Percentiles rank a stretch among this genome's conserved stretches.
Evolutionary conservation across 2,329 filamentous ascomycete species (phyloP).

Genomic region (Fusarium pilosicola): DNA sequence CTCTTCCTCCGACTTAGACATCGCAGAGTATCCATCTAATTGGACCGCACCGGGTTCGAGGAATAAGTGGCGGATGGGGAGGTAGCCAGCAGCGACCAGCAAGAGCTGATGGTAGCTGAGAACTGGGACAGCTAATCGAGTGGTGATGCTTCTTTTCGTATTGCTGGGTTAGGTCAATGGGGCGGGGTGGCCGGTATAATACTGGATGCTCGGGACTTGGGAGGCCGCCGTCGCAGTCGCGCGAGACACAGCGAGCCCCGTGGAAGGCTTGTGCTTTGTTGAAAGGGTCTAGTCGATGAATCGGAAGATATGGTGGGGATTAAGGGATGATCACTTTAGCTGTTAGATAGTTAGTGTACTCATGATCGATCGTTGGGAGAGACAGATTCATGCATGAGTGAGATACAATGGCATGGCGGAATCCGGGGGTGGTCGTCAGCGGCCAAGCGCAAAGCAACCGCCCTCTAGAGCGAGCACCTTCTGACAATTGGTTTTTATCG

Average conservation of each 20-base stretch:
- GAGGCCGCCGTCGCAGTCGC: slow-evolving; percentile 43
- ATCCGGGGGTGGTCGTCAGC: slow-evolving; percentile 37
- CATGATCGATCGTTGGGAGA: slow-evolving; percentile 36
- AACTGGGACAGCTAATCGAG: slow-evolving; percentile 20
- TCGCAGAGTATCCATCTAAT: slow-evolving; percentile 39
- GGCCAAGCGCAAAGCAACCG: background rate
- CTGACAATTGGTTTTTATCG: slow-evolving; percentile 31
- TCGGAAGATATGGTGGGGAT: slow-evolving; percentile 10
- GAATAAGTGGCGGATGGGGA: slow-evolving; percentile 20
- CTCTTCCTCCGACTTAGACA: slow-evolving; percentile 37
- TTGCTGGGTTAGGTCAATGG: slow-evolving; percentile 19
- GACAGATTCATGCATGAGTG: slow-evolving; percentile 20
- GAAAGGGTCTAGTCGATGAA: slow-evolving; percentile 8
- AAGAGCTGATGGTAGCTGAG: slow-evolving; percentile 31
- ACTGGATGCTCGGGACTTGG: slow-evolving; percentile 25
- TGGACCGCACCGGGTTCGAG: slow-evolving; percentile 11
- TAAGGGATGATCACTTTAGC: slow-evolving; percentile 18
- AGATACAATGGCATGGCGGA: slow-evolving; percentile 24
- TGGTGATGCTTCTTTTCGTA: slow-evolving; percentile 24
- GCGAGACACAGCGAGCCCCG: slow-evolving; percentile 27
- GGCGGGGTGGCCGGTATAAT: slow-evolving; percentile 36
- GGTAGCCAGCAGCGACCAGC: slow-evolving; percentile 35
- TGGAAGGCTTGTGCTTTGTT: slow-evolving; percentile 31
- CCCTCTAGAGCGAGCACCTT: slow-evolving; percentile 4
- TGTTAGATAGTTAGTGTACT: background rate